Base-by-base conservation (phyloP, 1,284 basidiomycete species). In the Microbotryum intermedium region DNA sequence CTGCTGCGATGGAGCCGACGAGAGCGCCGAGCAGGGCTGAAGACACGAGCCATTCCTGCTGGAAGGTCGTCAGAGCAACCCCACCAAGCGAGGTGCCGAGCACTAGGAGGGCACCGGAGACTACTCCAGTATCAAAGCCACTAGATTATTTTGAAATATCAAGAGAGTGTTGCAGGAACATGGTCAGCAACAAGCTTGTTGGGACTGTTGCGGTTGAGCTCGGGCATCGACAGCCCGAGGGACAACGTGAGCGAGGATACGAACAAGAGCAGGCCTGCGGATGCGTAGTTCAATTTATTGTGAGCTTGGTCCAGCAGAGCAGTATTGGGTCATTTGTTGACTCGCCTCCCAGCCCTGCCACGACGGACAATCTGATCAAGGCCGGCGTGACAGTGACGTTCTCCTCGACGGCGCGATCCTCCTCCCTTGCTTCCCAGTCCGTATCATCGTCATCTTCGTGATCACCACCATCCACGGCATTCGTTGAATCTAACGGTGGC, bases 1-100 rank as follows among this genome's bases (percentile, higher is more conserved):
- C 54, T 2, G 62, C 66, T 9, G 42, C 53, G 4, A 67, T 23
- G 13, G 55, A 55, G 3, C 60, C 56, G 13, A 59, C 67, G 4
- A 73, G 53, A 23, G 67, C 70, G 20, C 76, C 75, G 10, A 72
- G 70, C n/a, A 64, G 54, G 4, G 77, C 69, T 8, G 73, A 70
- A 9, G 66, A 66, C 20, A 71, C 65, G 64, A 69, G 57, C 30
- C 55, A 62, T 25, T 53, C 53, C 30, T 65, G 55, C 43, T 65
- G 48, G 9, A 29, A 23, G 23, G 58, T 55, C 11, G 60, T 47
- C 34, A 66, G 58, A 9, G 59, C 39, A 3, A 20, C 25, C 13
- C 59, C 58, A 26, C 58, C 59, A 4, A 67, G 53, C n/a, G 48
- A 55, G 18, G 48, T 10, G n/a, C 58, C 55, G 34, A 65, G 57